These are phyloP conservation scores for Pseudogymnoascus sp. DNA, from an alignment of 2,329 filamentous ascomycete species.

Conservation along the genomic window DNA sequence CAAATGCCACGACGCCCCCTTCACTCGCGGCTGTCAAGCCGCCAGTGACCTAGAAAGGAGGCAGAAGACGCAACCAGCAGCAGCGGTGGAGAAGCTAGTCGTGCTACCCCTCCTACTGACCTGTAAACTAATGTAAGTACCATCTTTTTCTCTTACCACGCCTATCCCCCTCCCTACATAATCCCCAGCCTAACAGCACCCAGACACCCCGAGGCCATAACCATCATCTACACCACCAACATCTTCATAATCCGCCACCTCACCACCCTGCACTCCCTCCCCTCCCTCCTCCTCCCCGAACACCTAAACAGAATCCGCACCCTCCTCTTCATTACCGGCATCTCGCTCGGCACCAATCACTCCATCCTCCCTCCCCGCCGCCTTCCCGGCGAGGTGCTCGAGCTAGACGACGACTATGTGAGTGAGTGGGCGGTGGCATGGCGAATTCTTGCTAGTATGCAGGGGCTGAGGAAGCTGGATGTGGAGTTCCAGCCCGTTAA, in stretches of 20 bases:
- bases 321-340: not conserved
- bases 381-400: no score
- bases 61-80: not conserved
- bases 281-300: not conserved
- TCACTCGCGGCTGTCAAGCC: not conserved
- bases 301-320: not conserved
- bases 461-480: not conserved
- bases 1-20: not conserved
- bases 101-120: not conserved
- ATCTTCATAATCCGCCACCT: not conserved
- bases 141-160: not conserved
- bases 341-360: no score
- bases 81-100: not conserved
- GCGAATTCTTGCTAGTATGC: not conserved
- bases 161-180: no score
- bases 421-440: not conserved
- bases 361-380: not conserved
- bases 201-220: not conserved
- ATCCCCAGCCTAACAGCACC: not conserved
- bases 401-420: not conserved
- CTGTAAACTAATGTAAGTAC: not conserved
- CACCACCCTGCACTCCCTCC: not conserved
- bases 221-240: not conserved
- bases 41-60: not conserved
- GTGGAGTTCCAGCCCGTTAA: not conserved